A percentile compares a stretch with the other conserved stretches of the same genome.
These are phyloP conservation scores for Monilinia fructigena DNA, from an alignment of 2,329 filamentous ascomycete species.

Conservation along the genomic window DNA sequence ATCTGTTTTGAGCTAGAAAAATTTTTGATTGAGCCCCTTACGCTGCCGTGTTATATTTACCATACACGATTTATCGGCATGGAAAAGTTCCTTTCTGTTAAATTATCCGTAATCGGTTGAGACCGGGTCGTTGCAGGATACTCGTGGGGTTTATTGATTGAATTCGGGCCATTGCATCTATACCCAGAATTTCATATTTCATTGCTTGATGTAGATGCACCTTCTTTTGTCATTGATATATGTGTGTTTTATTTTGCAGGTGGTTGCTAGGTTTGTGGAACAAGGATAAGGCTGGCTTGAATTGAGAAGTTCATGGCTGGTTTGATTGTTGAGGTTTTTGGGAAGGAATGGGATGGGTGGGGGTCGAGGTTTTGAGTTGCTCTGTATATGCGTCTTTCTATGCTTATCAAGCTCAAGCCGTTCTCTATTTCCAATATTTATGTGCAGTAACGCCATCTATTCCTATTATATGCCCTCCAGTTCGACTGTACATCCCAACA, in stretches of 20 bases:
- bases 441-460: not conserved
- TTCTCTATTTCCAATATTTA: not conserved
- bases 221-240: not conserved
- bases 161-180: not conserved
- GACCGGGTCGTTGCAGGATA: not conserved
- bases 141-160: not conserved
- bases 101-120: not conserved
- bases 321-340: not conserved
- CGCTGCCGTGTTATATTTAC: too few relatives aligned
- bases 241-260: not conserved
- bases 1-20: not conserved
- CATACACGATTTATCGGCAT: not conserved
- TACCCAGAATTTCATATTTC: not conserved
- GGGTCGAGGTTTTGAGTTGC: not conserved
- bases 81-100: not conserved
- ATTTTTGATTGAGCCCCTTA: not conserved
- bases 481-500: not conserved
- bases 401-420: too few relatives aligned
- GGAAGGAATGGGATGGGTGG: not conserved
- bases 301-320: not conserved
- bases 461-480: too few relatives aligned
- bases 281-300: not conserved
- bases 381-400: not conserved
- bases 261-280: not conserved
- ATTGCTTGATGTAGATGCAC: conserved; percentile 5